Evolutionary conservation across 2,329 filamentous ascomycete genomes (phyloP), one percentile per base, ranked within the genome.

Genomic region (Verticillium alfalfae): DNA sequence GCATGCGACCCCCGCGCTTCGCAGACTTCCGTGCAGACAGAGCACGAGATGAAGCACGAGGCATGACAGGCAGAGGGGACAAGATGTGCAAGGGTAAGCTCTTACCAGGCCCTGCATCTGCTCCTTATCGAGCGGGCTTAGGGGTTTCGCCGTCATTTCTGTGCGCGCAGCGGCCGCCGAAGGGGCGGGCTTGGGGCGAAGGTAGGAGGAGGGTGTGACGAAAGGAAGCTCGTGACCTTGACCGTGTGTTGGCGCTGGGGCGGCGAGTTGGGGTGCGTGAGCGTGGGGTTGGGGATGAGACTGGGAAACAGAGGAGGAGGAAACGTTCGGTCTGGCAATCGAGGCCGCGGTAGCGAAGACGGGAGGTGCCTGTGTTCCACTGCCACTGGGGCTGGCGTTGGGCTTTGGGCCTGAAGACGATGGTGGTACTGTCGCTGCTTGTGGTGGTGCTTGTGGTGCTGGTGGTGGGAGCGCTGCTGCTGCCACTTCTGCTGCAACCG

Each of bases 81-180:
- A 55, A 58, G 60, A 41, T 15, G n/a, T 15, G 26, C 15, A 55
- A 60, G 61, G 55, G 18, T 34, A 41, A 60, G 56, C 16, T 56
- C 89, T 80, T 79, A 93, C 90, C 82, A 94, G 80, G 69, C 89
- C 90, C 73, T 91, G 88, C 70, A 88, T 82, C 78, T 93, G 90
- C 72, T 93, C 90, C 78, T 83, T 86, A 75, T 94, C 90, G 62
- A 91, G 80, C 64, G 84, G 82, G 69, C 81, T 88, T 75, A 81
- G 78, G 63, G 76, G 72, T 66, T 76, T 76, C 60, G 66, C 62
- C 60, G 45, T 34, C 45, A 52, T 52, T 52, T 52, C 45, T 52
- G 45, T 52, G 45, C 45, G 56, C 62, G 66, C 64, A 60, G 62
- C 55, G 59, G 59, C 62, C 26, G 57, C 31, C 41, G 58, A 45